Percentiles rank a stretch among this genome's conserved stretches.
These are phyloP conservation scores for Passalora sequoiae DNA, from an alignment of 2,329 filamentous ascomycete species.

Conservation along the genomic window DNA sequence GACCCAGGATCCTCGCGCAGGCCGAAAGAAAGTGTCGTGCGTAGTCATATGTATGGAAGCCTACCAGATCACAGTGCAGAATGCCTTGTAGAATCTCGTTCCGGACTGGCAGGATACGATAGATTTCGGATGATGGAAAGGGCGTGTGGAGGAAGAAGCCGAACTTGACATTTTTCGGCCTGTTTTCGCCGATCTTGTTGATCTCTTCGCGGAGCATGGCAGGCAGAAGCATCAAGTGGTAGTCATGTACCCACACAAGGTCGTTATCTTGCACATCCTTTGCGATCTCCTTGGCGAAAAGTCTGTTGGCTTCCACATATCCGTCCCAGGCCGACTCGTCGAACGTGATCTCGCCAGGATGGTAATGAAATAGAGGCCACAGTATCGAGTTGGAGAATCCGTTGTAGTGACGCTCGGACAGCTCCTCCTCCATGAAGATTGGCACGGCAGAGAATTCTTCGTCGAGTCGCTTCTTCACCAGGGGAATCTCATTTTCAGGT, in stretches of 20 bases:
- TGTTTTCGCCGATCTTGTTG: conserved; percentile 52
- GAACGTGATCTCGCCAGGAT: conserved; percentile 96
- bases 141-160: conserved; percentile 98
- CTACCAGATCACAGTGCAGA: conserved; percentile 88
- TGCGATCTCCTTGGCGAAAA: conserved; percentile 84
- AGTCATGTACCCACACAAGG: conserved; percentile 97
- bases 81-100: conserved; percentile 83
- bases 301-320: conserved; percentile 85
- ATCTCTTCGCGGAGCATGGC: conserved; percentile 92
- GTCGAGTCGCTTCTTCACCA: conserved; percentile 71
- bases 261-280: conserved; percentile 89
- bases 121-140: conserved; percentile 95
- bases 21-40: conserved; percentile 95
- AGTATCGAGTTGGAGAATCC: conserved; percentile 97
- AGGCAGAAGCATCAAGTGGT: conserved; percentile 94
- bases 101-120: conserved; percentile 87
- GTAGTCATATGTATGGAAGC: conserved; percentile 98
- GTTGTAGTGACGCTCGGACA: conserved; percentile 95
- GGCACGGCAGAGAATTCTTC: conserved; percentile 86
- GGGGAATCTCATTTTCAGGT: conserved; percentile 71
- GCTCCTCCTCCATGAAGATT: conserved; percentile 87
- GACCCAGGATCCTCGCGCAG: conserved; percentile 83
- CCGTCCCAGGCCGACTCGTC: conserved; percentile 92
- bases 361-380: conserved; percentile 98
- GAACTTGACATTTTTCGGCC: conserved; percentile 84